phyloP scores from a whole-genome alignment of 495 filamentous ascomycete genomes.

The Hypomontagnella submonticulosa region DNA sequence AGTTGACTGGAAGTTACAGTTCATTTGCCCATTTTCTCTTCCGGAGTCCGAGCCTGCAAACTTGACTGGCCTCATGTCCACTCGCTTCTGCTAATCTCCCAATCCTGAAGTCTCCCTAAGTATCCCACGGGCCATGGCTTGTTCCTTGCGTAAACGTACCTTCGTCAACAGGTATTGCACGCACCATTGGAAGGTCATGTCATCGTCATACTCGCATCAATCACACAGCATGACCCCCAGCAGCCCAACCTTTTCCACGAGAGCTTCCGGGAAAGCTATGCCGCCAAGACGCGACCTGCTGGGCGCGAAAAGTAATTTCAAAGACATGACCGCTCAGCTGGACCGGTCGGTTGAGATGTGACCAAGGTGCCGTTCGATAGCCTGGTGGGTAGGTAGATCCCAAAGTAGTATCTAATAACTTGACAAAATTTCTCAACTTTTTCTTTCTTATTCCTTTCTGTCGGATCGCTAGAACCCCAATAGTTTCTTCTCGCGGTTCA shows the following conservation, averaged over 20 bases:
- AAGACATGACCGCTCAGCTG: conserved; percentile 30
- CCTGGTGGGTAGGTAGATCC: conserved; percentile 28
- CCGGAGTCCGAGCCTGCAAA: conserved; percentile 37
- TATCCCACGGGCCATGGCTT: not conserved
- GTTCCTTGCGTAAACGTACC: too few relatives aligned
- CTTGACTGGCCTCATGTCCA: conserved; percentile 32
- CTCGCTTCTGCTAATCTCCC: conserved; percentile 47
- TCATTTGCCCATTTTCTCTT: conserved; percentile 1
- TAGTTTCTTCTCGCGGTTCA: conserved; percentile 31
- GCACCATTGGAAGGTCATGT: conserved; percentile 38
- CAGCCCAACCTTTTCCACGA: conserved; percentile 17
- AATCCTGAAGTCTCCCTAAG: conserved; percentile 20
- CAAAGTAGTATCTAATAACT: conserved; percentile 14
- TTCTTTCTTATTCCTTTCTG: conserved; percentile 20
- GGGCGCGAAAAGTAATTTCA: conserved; percentile 41
- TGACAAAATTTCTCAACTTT: conserved; percentile 13
- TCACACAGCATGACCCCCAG: conserved; percentile 42
- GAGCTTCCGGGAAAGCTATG: conserved; percentile 17
- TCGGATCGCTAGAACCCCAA: conserved; percentile 34
- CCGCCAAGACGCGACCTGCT: conserved; percentile 26
- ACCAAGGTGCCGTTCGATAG: conserved; percentile 22
- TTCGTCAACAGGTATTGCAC: not conserved
- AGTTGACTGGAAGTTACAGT: conserved; percentile 18
- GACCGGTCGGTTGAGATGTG: conserved; percentile 28
- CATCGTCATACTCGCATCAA: conserved; percentile 44